These are phyloP conservation scores for Microsporum ferrugineum DNA, from an alignment of 2,329 filamentous ascomycete species.

Conservation along the genomic window DNA sequence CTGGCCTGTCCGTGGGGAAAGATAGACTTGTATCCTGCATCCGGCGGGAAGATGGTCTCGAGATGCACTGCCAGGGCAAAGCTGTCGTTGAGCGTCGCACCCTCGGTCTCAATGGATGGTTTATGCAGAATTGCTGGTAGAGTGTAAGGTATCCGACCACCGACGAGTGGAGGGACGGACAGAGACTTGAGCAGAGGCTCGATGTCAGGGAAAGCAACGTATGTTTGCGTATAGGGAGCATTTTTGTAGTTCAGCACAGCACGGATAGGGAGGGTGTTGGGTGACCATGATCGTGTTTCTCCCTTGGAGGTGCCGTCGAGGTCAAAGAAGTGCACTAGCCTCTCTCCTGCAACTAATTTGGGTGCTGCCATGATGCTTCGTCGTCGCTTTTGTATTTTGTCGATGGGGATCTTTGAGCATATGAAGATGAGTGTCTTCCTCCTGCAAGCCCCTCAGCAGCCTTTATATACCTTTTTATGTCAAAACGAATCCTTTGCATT, in stretches of 20 bases:
- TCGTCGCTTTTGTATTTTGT: background rate
- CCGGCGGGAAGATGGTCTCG: conserved; percentile 28
- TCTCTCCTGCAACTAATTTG: background rate
- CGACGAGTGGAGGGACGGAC: conserved; percentile 9
- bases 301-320: conserved; percentile 10
- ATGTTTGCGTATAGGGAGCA: conserved; percentile 31
- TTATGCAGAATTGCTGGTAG: conserved; percentile 32
- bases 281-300: conserved; percentile 19
- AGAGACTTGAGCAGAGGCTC: conserved; percentile 25
- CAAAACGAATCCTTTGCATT: background rate
- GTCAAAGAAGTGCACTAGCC: conserved; percentile 13
- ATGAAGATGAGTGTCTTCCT: background rate
- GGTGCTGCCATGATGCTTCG: background rate
- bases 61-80: conserved; percentile 29
- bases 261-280: conserved; percentile 31
- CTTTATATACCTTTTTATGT: background rate
- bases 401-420: background rate
- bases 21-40: conserved; percentile 21
- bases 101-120: conserved; percentile 15
- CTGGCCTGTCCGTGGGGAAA: conserved; percentile 24
- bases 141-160: conserved; percentile 21
- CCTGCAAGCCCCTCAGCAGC: background rate
- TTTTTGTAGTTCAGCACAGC: conserved; percentile 34
- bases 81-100: conserved; percentile 22
- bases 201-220: conserved; percentile 33